Evolutionary conservation across 2,329 filamentous ascomycete genomes (phyloP).

Genomic region (Tolypocladium capitatum): DNA sequence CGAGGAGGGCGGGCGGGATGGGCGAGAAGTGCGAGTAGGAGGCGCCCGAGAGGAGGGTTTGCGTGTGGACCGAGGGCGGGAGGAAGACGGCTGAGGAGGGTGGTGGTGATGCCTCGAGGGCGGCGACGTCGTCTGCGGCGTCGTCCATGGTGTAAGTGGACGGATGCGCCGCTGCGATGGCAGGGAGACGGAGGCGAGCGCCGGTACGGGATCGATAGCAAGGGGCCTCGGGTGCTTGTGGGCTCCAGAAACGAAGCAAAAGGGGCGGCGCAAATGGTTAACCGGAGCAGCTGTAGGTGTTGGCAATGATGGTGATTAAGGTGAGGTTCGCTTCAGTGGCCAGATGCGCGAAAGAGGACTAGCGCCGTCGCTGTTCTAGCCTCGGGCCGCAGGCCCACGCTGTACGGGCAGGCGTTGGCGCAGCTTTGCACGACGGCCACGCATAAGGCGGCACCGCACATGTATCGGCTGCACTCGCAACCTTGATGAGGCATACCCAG

Average conservation of each 20-base stretch:
- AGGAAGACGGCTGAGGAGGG: conserved; percentile 32
- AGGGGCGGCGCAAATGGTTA: too few species aligned
- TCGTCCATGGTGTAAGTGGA: conserved; percentile 6
- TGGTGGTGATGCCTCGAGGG: not conserved
- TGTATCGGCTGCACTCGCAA: not conserved
- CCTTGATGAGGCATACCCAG: conserved; percentile 4
- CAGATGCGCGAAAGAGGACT: too few species aligned
- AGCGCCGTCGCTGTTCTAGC: too few species aligned
- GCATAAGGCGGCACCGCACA: too few species aligned
- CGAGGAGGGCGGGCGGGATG: conserved; percentile 47
- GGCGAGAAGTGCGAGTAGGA: conserved; percentile 62
- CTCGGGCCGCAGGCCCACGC: too few species aligned
- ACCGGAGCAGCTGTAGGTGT: not conserved
- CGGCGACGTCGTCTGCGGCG: conserved; percentile 1
- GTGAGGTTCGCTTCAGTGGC: not conserved
- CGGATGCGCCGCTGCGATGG: not conserved
- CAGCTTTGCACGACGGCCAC: too few species aligned
- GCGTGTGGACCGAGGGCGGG: conserved; percentile 53
- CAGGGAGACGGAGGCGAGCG: not conserved
- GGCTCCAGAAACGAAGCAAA: not conserved
- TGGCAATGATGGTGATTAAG: not conserved
- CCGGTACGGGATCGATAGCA: fast-evolving
- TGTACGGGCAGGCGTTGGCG: too few species aligned
- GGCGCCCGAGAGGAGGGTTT: conserved; percentile 45
- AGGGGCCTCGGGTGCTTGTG: not conserved